A percentile compares a stretch with the other conserved stretches of the same genome.
These are phyloP conservation scores for Eucalyptus viminalis DNA, from an alignment of 345 rosid species.

Conservation along the genomic window DNA sequence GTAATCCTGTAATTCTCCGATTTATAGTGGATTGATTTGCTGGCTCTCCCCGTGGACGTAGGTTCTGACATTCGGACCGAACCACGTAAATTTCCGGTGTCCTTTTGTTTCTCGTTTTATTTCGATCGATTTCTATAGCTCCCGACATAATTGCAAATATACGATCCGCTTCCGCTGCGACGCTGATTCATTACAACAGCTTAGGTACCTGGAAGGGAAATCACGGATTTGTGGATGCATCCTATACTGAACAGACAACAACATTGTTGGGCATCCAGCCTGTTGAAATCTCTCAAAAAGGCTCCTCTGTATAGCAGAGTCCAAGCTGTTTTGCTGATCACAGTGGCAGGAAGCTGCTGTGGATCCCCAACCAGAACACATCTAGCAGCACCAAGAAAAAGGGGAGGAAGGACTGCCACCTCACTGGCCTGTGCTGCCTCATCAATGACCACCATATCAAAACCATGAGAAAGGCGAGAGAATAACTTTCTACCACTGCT, in stretches of 20 bases:
- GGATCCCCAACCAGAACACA: conserved; percentile 99
- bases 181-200: too few relatives aligned
- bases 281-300: conserved; percentile 98
- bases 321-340: conserved; percentile 97
- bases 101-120: too few relatives aligned
- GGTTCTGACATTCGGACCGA: too few relatives aligned
- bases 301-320: conserved; percentile 91
- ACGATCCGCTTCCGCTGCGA: too few relatives aligned
- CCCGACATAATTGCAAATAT: too few relatives aligned
- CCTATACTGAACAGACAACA: conserved; percentile 92
- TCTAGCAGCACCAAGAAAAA: conserved; percentile 90
- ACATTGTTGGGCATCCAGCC: conserved; percentile 95
- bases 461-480: conserved; percentile 96
- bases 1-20: too few relatives aligned
- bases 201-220: conserved; percentile 89
- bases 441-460: conserved; percentile 98
- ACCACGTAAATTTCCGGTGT: too few relatives aligned
- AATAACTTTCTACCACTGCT: conserved; percentile 98
- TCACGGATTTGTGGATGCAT: conserved; percentile 99
- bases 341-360: conserved; percentile 99
- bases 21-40: too few relatives aligned
- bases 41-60: too few relatives aligned
- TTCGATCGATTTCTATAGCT: too few relatives aligned
- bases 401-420: conserved; percentile 93
- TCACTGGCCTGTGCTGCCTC: conserved; percentile 99